phyloP scores from a whole-genome alignment of 108 stramenopile species.

The Cyclotella atomus region DNA sequence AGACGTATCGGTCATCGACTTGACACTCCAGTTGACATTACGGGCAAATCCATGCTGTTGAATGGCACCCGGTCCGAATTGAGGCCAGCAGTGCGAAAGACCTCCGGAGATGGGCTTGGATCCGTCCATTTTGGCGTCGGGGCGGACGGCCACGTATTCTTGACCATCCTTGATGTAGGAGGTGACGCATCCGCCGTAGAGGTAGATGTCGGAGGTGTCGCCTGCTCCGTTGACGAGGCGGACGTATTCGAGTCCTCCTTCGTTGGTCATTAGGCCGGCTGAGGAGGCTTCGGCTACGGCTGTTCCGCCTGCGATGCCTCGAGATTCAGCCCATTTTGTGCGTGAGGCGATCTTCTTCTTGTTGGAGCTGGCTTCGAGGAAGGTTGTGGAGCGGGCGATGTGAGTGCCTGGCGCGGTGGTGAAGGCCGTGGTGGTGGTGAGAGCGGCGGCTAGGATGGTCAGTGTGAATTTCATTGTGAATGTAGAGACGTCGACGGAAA shows the following conservation, averaged over 20 bases:
- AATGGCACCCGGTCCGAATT: constrained; percentile 91
- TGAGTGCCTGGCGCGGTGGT: constrained; percentile 23
- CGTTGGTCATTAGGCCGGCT: constrained; percentile 71
- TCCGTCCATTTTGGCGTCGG: constrained; percentile 97
- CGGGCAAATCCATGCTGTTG: constrained; percentile 99
- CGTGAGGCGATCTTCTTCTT: constrained; percentile 68
- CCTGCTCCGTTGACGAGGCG: constrained; percentile 66
- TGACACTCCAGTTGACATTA: constrained; percentile 93
- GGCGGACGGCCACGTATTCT: constrained; percentile 94
- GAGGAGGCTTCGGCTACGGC: constrained; percentile 26
- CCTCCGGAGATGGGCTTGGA: constrained; percentile 96
- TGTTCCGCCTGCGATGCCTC: constrained; percentile 52
- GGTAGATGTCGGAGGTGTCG: constrained; percentile 74
- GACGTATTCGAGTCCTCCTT: constrained; percentile 81
- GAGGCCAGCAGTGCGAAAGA: constrained; percentile 94
- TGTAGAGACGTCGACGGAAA: not conserved
- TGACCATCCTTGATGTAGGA: constrained; percentile 74
- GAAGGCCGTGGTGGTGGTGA: constrained; percentile 55
- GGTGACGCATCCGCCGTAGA: constrained; percentile 84
- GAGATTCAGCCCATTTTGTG: constrained; percentile 70
- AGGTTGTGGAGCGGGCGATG: not conserved
- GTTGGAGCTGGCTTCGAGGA: constrained; percentile 53
- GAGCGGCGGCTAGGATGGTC: constrained; percentile 40
- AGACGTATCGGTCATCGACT: constrained; percentile 67
- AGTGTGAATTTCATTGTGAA: constrained; percentile 65